Percentiles rank a stretch among this genome's conserved stretches.
These are phyloP conservation scores for Tolypocladium tundrense DNA, from an alignment of 2,329 filamentous ascomycete species.

Conservation along the genomic window DNA sequence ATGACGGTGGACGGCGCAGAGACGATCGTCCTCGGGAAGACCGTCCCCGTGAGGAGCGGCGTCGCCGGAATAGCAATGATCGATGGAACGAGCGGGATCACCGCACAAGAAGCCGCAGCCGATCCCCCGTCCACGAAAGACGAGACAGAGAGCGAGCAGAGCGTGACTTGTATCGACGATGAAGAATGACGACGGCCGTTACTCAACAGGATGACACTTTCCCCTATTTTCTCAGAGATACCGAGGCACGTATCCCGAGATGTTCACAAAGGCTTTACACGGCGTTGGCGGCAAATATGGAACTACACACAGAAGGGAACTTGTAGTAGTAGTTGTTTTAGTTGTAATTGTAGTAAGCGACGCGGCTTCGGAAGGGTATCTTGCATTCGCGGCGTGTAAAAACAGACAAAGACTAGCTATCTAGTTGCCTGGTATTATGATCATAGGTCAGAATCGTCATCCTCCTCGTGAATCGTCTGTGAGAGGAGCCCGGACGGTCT, in stretches of 20 bases:
- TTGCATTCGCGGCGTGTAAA: conserved; percentile 2
- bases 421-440: neutral
- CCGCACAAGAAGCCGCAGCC: conserved; percentile 28
- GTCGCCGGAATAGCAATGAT: conserved; percentile 22
- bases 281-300: neutral
- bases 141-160: conserved; percentile 33
- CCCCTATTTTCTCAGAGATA: neutral
- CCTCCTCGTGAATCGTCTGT: conserved; percentile 64
- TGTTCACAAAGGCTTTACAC: neutral
- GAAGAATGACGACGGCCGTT: conserved; percentile 10
- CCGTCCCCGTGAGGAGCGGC: conserved; percentile 15
- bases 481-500: conserved; percentile 42
- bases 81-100: conserved; percentile 31
- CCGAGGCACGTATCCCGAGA: neutral
- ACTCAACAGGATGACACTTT: neutral
- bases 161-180: conserved; percentile 40
- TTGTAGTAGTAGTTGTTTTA: neutral
- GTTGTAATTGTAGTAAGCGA: neutral
- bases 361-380: neutral
- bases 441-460: conserved; percentile 48
- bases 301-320: neutral
- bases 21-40: conserved; percentile 18
- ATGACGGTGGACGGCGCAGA: conserved; percentile 22
- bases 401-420: neutral
- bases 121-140: conserved; percentile 26